Base-by-base conservation (phyloP, 148 eudicot species). In the Cornus kousa region DNA sequence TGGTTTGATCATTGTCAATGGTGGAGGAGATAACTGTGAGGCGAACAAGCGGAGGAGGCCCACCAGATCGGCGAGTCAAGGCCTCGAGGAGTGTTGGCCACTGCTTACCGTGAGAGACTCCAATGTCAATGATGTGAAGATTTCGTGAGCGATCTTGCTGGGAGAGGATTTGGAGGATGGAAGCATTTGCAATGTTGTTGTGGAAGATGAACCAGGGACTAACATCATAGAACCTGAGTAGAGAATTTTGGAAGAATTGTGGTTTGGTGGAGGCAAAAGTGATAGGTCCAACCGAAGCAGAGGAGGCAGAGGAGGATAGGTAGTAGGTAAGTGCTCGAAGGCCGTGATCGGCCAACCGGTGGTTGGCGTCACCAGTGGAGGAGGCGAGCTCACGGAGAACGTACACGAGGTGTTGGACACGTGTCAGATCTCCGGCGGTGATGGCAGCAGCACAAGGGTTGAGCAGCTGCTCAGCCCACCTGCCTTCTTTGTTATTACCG, bases 381-480 rank as follows among this genome's bases (percentile, higher is more conserved):
- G 89, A 86, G 19, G 88, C 82, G 8, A 88, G 88, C 39, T 88
- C 91, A 5, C 80, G 85, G 6, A 88, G 85, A n/a, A 86, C 89
- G 22, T 79, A 85, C 20, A 88, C 43, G 37, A 86, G 82, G 80
- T 86, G 91, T 64, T 87, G 89, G 5, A 88, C 88, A 1, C 89
- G 84, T 5, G 83, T 72, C 19, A 67, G 77, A 43, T 88, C 81
- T 19, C 82, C 73, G n/a, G 85, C 71, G 12, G 86, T 62, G 71
- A 88, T 83, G 0, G 91, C 91, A 0, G 78, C 72, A 6, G 91
- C 91, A 50, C 91, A 88, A 9, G 91, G 91, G 80, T 86, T 88
- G 70, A 88, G 89, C 72, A 88, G 70, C 80, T 88, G 91, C 65
- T 88, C 91, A 1, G 91, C 91, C 91, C 91, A 88, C 80, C 91